These are phyloP conservation scores for Cubamyces lactineus DNA, from an alignment of 768 basidiomycete genomes.

Conservation along the genomic window DNA sequence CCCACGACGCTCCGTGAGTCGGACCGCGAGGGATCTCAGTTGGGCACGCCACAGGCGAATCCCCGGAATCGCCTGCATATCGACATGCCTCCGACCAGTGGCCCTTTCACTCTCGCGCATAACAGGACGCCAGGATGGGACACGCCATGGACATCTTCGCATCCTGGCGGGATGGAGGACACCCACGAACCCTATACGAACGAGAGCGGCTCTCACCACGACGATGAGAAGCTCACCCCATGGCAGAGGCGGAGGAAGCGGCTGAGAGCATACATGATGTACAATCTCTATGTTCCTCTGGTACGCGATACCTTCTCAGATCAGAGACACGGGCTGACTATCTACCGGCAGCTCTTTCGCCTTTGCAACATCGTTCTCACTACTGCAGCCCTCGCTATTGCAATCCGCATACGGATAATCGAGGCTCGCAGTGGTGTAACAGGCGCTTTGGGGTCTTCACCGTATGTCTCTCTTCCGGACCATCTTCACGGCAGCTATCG, in stretches of 20 bases:
- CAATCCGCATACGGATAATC: slow-evolving; percentile 67
- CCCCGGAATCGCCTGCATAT: slow-evolving; percentile 30
- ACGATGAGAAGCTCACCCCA: slow-evolving; percentile 30
- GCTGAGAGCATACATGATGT: slow-evolving; percentile 67
- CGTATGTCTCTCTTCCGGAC: slow-evolving; percentile 49
- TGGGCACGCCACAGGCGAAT: slow-evolving; percentile 4
- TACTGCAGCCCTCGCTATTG: slow-evolving; percentile 75
- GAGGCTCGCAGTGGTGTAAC: slow-evolving; percentile 54
- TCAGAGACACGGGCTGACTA: slow-evolving; percentile 19
- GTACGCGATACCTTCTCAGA: slow-evolving; percentile 43
- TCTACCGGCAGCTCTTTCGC: slow-evolving; percentile 67
- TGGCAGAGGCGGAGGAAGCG: slow-evolving; percentile 47
- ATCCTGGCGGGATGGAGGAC: slow-evolving; percentile 27
- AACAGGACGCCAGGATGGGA: slow-evolving; percentile 68
- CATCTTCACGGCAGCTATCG: slow-evolving; percentile 2
- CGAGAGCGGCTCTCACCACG: slow-evolving; percentile 19
- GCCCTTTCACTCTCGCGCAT: slow-evolving; percentile 56
- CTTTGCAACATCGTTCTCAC: slow-evolving; percentile 85
- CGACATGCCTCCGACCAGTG: slow-evolving; percentile 39
- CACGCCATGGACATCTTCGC: slow-evolving; percentile 62
- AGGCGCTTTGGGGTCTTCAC: slow-evolving; percentile 83
- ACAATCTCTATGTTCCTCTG: slow-evolving; percentile 78
- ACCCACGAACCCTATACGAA: not conserved
- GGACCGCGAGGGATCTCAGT: slow-evolving; percentile 6
- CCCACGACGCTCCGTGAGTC: slow-evolving; percentile 16